Base-by-base conservation (phyloP, 805 yeast genomes). In the Suhomyces xylopsoci region DNA sequence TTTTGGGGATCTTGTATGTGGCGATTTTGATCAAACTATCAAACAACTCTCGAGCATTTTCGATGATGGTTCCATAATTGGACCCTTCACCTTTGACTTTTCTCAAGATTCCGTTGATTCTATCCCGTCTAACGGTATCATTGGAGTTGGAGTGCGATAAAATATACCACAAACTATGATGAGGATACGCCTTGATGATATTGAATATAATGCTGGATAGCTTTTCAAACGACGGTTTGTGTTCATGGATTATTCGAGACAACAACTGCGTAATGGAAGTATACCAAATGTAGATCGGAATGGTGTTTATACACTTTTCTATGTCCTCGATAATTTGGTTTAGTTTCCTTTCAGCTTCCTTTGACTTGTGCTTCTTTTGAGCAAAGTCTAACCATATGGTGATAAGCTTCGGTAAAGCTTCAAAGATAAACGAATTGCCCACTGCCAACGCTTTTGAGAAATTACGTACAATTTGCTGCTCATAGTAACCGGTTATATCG, bases 371-470 rank as follows among this genome's bases (percentile, higher is more conserved):
- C 6, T 60, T 53, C 25, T 53, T 58, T 45, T 74, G 77, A 1
- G 79, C 83, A 65, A 86, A 88, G 60, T 92, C 97, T 22, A 94
- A 73, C 99, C 99, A 94, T 7, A 89, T 79, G 0, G 97, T 90
- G 5, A 92, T 79, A n/a, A 90, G 81, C 61, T 90, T 91, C 0
- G 99, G 98, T 19, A 94, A 71, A 0, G 93, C 87, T 68, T 94
- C 97, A 62, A 84, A 84, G 2, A 89, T 79, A 62, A 83, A 87
- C 36, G 81, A 78, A 2, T 84, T 77, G 1, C 94, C 90, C 41
- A 77, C 73, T 8, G 78, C 76, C 24, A 89, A 76, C 0, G 93
- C 82, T 30, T 80, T 76, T 30, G 83, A 69, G 61, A 86, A 88
- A 41, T 79, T 73, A 7, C 76, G 64, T 7, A 88, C 80, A 36